These are phyloP conservation scores for Trichosanthes truncata DNA, from an alignment of 306 rosid species.

Conservation along the genomic window DNA sequence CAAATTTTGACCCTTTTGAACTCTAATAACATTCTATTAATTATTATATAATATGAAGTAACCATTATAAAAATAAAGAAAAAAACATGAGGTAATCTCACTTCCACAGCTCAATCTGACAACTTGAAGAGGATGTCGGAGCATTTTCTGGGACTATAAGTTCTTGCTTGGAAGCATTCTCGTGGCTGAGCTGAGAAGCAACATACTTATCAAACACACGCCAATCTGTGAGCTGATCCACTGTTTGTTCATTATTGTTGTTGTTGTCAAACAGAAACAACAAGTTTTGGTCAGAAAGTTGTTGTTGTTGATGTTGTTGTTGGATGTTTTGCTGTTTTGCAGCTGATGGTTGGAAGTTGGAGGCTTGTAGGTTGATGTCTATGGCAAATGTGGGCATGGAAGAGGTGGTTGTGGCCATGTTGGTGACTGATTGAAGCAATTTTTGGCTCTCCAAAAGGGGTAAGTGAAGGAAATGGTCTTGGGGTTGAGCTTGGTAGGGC, in stretches of 20 bases:
- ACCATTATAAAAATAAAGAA: neutral
- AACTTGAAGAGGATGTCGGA: slow-evolving; percentile 39
- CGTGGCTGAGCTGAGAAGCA: slow-evolving; percentile 88
- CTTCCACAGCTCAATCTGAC: slow-evolving; percentile 55
- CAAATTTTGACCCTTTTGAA: neutral
- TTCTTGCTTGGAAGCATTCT: slow-evolving; percentile 44
- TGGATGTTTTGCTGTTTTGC: neutral
- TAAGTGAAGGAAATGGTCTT: slow-evolving; percentile 44
- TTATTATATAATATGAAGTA: slow-evolving; percentile 1
- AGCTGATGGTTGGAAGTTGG: neutral
- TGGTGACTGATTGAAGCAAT: slow-evolving; percentile 29
- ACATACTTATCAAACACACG: slow-evolving; percentile 85
- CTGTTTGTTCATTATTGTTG: slow-evolving; percentile 12
- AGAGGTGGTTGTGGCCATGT: neutral
- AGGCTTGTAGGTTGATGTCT: slow-evolving; percentile 20
- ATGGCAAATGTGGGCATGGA: slow-evolving; percentile 14
- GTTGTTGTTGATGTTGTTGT: neutral
- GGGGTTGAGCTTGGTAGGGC: slow-evolving; percentile 28
- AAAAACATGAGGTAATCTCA: neutral
- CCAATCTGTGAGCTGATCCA: slow-evolving; percentile 74
- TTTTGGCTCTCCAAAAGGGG: slow-evolving; percentile 54
- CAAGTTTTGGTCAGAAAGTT: slow-evolving; percentile 25
- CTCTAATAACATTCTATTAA: neutral
- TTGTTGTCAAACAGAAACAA: slow-evolving; percentile 18
- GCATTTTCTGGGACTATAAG: slow-evolving; percentile 35